Evolutionary conservation across 202 grass and related monocot genomes (phyloP).

Genomic region (Digitaria exilis): DNA sequence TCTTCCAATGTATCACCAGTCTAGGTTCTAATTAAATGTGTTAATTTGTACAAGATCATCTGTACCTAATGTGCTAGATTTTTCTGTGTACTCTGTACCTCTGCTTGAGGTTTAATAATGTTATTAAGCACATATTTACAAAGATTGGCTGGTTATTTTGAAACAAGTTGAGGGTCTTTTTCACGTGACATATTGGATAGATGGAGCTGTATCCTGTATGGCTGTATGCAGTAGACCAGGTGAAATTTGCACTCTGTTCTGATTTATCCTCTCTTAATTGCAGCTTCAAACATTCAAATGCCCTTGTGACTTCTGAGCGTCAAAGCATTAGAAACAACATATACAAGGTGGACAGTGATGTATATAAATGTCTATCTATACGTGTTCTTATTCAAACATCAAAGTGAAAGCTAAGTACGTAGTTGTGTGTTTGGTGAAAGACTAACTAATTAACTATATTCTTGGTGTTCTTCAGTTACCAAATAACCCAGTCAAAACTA

Average conservation of each 20-base stretch:
- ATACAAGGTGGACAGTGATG: slow-evolving; percentile 12
- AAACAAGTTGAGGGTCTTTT: not conserved
- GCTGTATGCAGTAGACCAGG: not conserved
- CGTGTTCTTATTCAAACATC: slow-evolving; percentile 11
- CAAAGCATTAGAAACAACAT: slow-evolving; percentile 20
- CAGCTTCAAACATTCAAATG: not conserved
- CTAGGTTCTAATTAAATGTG: not conserved
- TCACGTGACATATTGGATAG: no score
- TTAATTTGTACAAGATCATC: slow-evolving; percentile 26
- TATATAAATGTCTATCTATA: not conserved
- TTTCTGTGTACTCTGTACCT: not conserved
- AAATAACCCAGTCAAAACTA: no score
- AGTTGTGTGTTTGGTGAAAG: slow-evolving; percentile 45
- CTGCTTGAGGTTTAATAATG: not conserved
- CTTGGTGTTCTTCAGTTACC: not conserved
- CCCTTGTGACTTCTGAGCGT: not conserved
- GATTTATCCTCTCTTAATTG: slow-evolving; percentile 17
- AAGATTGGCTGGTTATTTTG: not conserved
- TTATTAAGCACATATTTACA: not conserved
- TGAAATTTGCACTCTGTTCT: not conserved
- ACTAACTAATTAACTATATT: slow-evolving; percentile 7
- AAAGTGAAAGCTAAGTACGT: slow-evolving; percentile 20
- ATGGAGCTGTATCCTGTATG: not conserved
- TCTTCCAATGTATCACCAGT: not conserved
- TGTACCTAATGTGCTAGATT: not conserved